Conservation (phyloP, 371 early-diverging fungal genomes). For the Circinella umbellata region DNA sequence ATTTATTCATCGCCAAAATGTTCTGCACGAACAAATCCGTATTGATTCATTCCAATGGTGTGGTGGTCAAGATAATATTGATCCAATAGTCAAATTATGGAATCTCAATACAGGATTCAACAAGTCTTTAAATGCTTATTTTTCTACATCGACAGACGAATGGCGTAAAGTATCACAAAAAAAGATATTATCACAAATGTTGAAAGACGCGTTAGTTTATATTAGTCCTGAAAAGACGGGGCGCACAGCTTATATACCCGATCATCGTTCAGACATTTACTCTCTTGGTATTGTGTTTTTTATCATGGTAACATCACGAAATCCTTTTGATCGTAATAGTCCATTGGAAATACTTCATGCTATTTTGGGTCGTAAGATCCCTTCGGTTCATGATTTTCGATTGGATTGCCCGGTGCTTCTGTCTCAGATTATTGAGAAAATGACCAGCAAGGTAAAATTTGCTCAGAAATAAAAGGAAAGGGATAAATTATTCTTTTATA, state of each 20-base stretch:
- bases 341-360: constrained; percentile 59
- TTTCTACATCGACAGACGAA: constrained; percentile 40
- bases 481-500: no score
- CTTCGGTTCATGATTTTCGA: constrained; percentile 46
- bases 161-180: constrained; percentile 45
- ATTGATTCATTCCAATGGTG: constrained; percentile 48
- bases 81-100: constrained; percentile 39
- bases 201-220: constrained; percentile 25
- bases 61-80: constrained; percentile 31
- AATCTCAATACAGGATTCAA: constrained; percentile 42
- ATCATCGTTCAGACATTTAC: constrained; percentile 63
- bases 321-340: constrained; percentile 50
- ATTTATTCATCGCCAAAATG: constrained; percentile 50
- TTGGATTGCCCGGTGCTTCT: constrained; percentile 57
- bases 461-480: no score
- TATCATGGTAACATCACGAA: constrained; percentile 52
- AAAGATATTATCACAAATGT: constrained; percentile 25
- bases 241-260: constrained; percentile 59
- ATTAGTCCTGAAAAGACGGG: constrained; percentile 64
- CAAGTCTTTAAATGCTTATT: constrained; percentile 33
- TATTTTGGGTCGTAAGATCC: constrained; percentile 52
- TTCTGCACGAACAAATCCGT: constrained; percentile 46
- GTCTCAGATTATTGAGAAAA: constrained; percentile 56
- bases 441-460: constrained; percentile 56
- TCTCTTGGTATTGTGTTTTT: constrained; percentile 61